Conservation (phyloP, 2,329 filamentous ascomycete species). For the Fusarium ambrosium region DNA sequence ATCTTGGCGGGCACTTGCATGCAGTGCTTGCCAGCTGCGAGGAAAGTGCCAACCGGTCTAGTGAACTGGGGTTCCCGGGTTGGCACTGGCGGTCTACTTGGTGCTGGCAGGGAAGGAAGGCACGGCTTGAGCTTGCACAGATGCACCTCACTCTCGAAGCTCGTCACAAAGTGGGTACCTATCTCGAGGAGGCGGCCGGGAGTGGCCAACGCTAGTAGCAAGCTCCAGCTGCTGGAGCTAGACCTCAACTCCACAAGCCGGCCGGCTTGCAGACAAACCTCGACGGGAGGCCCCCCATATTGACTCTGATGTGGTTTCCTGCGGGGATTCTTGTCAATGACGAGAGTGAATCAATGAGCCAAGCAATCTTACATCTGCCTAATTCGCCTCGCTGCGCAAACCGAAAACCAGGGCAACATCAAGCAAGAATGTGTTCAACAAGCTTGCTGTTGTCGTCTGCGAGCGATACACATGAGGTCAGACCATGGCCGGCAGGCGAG, state of each 20-base stretch:
- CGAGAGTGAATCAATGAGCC: conserved; percentile 27
- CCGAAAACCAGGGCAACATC: conserved; percentile 21
- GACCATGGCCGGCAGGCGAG: conserved; percentile 26
- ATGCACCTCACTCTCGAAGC: conserved; percentile 14
- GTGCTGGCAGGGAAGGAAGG: conserved; percentile 31
- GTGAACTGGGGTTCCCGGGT: conserved; percentile 21
- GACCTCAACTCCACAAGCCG: conserved; percentile 14
- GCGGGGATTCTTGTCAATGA: conserved; percentile 22
- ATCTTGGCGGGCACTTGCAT: conserved; percentile 40
- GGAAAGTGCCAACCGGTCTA: conserved; percentile 29
- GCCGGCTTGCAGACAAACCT: conserved; percentile 25
- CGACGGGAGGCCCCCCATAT: conserved; percentile 28
- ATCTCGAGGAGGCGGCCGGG: conserved; percentile 32
- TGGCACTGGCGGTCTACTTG: conserved; percentile 38
- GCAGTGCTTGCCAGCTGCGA: conserved; percentile 29
- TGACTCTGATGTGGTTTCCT: conserved; percentile 26
- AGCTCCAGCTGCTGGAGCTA: conserved; percentile 27
- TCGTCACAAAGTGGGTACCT: conserved; percentile 31
- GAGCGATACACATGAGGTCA: conserved; percentile 40
- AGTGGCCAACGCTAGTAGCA: conserved; percentile 39
- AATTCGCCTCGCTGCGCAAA: conserved; percentile 7
- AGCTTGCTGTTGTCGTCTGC: conserved; percentile 23
- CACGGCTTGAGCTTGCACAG: conserved; percentile 16
- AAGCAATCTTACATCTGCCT: conserved; percentile 14
- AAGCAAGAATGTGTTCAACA: conserved; percentile 6